A percentile compares a stretch with the other conserved stretches of the same genome.
phyloP scores from a whole-genome alignment of 164 flowering plant genomes.

The Piper betle region DNA sequence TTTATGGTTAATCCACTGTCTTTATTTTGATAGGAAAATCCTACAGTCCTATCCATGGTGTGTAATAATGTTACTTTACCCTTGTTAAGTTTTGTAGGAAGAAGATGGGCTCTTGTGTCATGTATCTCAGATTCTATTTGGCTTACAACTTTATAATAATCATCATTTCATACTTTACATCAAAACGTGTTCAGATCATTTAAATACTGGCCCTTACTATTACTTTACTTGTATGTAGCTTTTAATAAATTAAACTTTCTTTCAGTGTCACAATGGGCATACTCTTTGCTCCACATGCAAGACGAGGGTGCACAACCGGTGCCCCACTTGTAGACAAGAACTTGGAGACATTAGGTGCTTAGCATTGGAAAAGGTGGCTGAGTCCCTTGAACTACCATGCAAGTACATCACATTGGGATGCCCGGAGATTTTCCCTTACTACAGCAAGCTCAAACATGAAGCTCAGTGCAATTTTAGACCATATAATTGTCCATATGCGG shows the following conservation, averaged over 20 bases:
- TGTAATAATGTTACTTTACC: no score
- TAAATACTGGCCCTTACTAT: neutral
- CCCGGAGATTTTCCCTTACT: constrained; percentile 38
- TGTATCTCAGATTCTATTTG: no score
- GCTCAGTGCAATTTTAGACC: constrained; percentile 37
- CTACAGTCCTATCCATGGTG: no score
- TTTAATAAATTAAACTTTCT: constrained; percentile 1
- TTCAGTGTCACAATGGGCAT: constrained; percentile 56
- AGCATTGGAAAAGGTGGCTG: constrained; percentile 54
- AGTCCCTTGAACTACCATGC: constrained; percentile 47
- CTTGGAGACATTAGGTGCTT: constrained; percentile 57
- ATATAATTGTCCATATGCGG: constrained; percentile 37
- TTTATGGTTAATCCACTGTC: no score
- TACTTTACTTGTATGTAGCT: neutral
- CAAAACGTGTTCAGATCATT: neutral
- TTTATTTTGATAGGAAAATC: no score
- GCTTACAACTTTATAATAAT: no score
- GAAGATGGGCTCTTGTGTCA: no score
- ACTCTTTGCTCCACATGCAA: constrained; percentile 49
- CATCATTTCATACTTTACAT: no score
- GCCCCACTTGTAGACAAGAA: constrained; percentile 56
- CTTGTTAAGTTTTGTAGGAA: no score
- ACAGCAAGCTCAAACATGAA: constrained; percentile 48
- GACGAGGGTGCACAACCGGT: constrained; percentile 40
- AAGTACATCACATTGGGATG: constrained; percentile 34